phyloP scores from a whole-genome alignment of 2,329 filamentous ascomycete genomes.

The Pyricularia pennisetigena region DNA sequence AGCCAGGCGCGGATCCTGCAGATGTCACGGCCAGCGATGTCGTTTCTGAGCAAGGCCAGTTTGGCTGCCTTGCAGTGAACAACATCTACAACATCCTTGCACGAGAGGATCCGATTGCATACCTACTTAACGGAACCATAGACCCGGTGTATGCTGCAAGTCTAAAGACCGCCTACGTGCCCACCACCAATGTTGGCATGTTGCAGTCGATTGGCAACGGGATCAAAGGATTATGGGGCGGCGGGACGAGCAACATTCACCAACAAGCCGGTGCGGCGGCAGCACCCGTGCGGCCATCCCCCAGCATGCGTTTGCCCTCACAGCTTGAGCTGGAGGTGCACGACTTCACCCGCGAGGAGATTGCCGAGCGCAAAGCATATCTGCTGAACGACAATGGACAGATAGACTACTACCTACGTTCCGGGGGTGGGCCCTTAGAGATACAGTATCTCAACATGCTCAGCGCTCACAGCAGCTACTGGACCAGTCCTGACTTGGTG shows the following conservation, averaged over 20 bases:
- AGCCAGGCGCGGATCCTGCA: constrained; percentile 60
- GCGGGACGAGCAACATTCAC: neutral
- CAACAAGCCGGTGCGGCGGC: constrained; percentile 11
- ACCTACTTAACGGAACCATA: constrained; percentile 82
- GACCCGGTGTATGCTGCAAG: constrained; percentile 70
- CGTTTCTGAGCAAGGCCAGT: constrained; percentile 68
- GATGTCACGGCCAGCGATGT: constrained; percentile 49
- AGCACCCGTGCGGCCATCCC: constrained; percentile 13
- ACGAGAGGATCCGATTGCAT: constrained; percentile 68
- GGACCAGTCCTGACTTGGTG: constrained; percentile 81
- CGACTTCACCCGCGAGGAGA: constrained; percentile 85
- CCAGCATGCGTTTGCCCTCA: constrained; percentile 40
- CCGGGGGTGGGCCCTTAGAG: constrained; percentile 77
- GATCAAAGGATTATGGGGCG: constrained; percentile 38
- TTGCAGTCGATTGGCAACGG: constrained; percentile 54
- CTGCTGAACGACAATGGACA: constrained; percentile 94
- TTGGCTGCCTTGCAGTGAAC: constrained; percentile 87
- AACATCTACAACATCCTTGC: constrained; percentile 92
- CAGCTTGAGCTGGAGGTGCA: constrained; percentile 90
- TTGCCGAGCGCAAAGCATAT: constrained; percentile 80
- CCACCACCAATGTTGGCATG: constrained; percentile 57
- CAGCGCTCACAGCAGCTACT: constrained; percentile 90
- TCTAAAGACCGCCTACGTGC: constrained; percentile 70
- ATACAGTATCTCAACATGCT: constrained; percentile 98
- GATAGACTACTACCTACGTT: constrained; percentile 80